These are phyloP conservation scores for Gastrolobium bilobum DNA, from an alignment of 306 rosid species.

Conservation along the genomic window DNA sequence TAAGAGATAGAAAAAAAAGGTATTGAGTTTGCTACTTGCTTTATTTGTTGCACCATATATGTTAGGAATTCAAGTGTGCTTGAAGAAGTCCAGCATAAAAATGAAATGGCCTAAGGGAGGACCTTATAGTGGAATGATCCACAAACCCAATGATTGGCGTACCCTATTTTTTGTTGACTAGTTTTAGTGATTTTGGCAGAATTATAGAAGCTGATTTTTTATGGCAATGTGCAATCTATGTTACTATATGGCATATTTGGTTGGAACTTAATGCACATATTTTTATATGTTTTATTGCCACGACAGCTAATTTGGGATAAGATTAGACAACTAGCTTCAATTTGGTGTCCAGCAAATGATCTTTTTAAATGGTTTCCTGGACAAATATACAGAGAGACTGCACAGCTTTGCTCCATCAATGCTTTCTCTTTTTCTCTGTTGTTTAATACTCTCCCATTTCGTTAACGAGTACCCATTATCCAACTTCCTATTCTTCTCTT, in stretches of 20 bases:
- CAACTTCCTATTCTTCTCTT: conserved; percentile 1
- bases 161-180: conserved; percentile 9
- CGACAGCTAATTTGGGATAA: neutral
- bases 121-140: conserved; percentile 4
- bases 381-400: neutral
- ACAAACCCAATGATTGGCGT: neutral
- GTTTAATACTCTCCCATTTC: neutral
- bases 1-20: conserved; percentile 3
- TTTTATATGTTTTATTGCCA: neutral
- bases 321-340: neutral
- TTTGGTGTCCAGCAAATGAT: neutral
- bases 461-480: conserved; percentile 3
- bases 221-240: neutral
- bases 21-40: conserved; percentile 24
- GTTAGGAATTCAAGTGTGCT: conserved; percentile 22
- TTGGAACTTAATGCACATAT: neutral
- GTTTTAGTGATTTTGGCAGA: conserved; percentile 11
- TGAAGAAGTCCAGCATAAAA: conserved; percentile 8
- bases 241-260: neutral
- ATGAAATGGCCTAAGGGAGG: conserved; percentile 15
- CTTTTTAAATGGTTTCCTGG: neutral
- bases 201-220: neutral
- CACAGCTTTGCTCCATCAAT: neutral
- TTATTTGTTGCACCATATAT: conserved; percentile 16
- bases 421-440: neutral